Percentiles rank a stretch among this genome's conserved stretches.
Conservation (phyloP, 176 grass and related monocot genomes). For the Lolium rigidum region DNA sequence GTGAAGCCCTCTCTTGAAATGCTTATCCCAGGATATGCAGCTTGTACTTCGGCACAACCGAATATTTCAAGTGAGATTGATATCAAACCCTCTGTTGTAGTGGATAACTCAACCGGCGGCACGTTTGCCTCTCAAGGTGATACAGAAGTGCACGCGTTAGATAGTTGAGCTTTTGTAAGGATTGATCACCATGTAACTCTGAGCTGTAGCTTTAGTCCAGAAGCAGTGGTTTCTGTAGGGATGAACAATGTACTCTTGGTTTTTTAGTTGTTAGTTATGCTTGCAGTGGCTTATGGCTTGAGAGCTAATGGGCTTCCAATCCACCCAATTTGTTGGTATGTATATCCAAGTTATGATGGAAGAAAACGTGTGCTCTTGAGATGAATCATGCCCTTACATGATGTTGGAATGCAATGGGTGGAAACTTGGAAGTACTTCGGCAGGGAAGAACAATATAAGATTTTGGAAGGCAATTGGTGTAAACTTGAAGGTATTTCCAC, state of each 20-base stretch:
- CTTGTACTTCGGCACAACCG: not conserved
- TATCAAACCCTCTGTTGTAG: slow-evolving; percentile 10
- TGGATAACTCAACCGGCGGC: not conserved
- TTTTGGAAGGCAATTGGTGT: not conserved
- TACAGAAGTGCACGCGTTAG: not conserved
- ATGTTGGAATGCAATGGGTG: not conserved
- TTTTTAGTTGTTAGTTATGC: slow-evolving; percentile 4
- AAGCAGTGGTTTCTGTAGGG: no score
- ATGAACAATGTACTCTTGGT: slow-evolving; percentile 18
- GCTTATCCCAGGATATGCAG: slow-evolving; percentile 9
- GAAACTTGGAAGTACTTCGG: not conserved
- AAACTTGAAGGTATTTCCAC: no score
- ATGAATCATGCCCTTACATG: not conserved
- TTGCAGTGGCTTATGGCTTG: not conserved
- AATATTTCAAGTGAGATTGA: slow-evolving; percentile 1
- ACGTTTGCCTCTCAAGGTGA: slow-evolving; percentile 23
- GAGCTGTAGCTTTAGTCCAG: slow-evolving; percentile 38
- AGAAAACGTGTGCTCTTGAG: not conserved
- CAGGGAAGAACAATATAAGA: not conserved
- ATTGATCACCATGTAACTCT: not conserved
- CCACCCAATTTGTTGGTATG: not conserved
- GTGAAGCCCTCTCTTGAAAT: not conserved
- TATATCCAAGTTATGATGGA: not conserved
- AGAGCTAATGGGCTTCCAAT: not conserved
- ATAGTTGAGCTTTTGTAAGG: not conserved